phyloP scores from a whole-genome alignment of 192 early-diverging fungal genomes.

The Linnemannia zychae region DNA sequence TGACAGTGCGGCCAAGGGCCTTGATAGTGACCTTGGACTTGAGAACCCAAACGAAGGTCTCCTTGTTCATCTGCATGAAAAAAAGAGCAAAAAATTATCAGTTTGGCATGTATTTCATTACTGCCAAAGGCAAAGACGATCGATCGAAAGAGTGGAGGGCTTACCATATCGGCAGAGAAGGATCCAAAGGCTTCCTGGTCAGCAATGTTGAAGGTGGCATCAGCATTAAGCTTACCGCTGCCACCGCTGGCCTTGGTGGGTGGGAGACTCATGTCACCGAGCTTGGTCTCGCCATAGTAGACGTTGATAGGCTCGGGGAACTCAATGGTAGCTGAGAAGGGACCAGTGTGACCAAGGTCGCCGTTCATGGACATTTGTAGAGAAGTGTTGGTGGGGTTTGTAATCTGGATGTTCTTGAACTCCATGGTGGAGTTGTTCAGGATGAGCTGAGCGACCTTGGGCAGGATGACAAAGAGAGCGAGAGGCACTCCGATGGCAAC shows the following conservation, averaged over 20 bases:
- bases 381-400: conserved; percentile 46
- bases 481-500: conserved; percentile 59
- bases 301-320: conserved; percentile 61
- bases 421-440: conserved; percentile 59
- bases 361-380: conserved; percentile 59
- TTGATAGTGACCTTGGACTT: conserved; percentile 49
- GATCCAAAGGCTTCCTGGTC: conserved; percentile 40
- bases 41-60: conserved; percentile 45
- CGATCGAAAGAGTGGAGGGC: not conserved
- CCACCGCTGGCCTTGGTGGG: conserved; percentile 49
- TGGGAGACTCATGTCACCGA: conserved; percentile 45
- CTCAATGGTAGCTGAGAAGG: conserved; percentile 63
- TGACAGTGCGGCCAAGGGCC: conserved; percentile 53
- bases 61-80: conserved; percentile 20
- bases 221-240: conserved; percentile 9
- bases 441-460: conserved; percentile 62
- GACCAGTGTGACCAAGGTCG: conserved; percentile 60
- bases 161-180: conserved; percentile 64
- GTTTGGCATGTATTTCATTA: not conserved
- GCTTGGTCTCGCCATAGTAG: conserved; percentile 48
- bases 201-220: conserved; percentile 28
- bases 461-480: conserved; percentile 66
- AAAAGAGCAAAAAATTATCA: not conserved
- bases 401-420: conserved; percentile 58
- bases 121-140: not conserved